Evolutionary conservation across 176 grass and related monocot genomes (phyloP), one percentile per base, ranked within the genome.

Genomic region (Aegilops tauschii): DNA sequence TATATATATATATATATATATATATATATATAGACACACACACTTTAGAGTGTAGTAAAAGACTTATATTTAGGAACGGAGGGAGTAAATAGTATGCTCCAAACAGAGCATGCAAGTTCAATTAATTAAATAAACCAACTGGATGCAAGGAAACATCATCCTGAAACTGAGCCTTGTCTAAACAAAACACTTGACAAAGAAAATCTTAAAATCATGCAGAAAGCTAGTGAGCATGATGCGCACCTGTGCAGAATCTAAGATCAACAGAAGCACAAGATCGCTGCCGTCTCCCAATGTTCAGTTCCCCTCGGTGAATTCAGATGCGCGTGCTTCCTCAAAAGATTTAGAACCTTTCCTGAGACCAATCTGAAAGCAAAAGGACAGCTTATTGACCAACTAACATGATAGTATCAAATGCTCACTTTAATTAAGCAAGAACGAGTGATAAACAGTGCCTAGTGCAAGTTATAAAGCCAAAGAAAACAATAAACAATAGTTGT

Each of bases 221-320:
- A 39, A 39, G 16, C 42, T 87, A 50, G 39, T 68, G 70, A 88
- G 27, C 6, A 84, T 79, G 30, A 71, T 37, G 35, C 65, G 65
- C 75, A 93, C 93, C 82, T 95, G 89, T 64, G 89, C 95, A 86
- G 89, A 85, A 86, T 95, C 93, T 75, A 91, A 95, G 56, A 97
- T 94, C 45, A 97, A 83, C 80, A 97, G 76, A 83, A 97, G 85
- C 28, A 95, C 71, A 71, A 97, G 92, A 32, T 95, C 95, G 34
- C 95, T 95, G 82, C 87, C 66, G 89, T 95, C 76, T 97, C 95
- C 88, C 89, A 97, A 85, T 30, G 87, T 93, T 63, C 93, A 93
- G 59, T 54, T 97, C 82, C 93, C 89, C 89, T 95, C 82, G 20
- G 87, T 93, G 61, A 97, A 95, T 25, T 25, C 23, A 90, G 89